Conservation (phyloP, 495 filamentous ascomycete genomes). For the Neurospora sp. region DNA sequence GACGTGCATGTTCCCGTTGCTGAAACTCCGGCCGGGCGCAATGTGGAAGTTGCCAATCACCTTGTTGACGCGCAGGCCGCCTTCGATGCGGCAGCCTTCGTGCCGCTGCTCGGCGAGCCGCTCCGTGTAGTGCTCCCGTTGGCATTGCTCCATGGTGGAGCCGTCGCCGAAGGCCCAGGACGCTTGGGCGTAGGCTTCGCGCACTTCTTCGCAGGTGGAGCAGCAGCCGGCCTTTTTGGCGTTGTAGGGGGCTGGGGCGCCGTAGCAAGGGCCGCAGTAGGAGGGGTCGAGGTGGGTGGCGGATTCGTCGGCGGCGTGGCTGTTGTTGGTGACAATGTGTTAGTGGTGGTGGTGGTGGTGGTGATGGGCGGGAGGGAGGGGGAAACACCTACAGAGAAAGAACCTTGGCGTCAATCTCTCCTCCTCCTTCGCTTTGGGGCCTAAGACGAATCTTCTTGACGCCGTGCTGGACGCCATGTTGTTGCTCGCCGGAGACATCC, state of each 20-base stretch:
- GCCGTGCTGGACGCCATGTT: constrained; percentile 85
- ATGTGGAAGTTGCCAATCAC: constrained; percentile 99
- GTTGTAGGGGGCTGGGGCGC: constrained; percentile 58
- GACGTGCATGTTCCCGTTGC: constrained; percentile 86
- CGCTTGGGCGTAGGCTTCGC: constrained; percentile 79
- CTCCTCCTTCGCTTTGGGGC: constrained; percentile 60
- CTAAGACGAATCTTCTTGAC: constrained; percentile 78
- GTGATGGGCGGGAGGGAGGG: not conserved
- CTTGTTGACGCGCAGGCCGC: constrained; percentile 89
- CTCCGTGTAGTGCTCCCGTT: constrained; percentile 85
- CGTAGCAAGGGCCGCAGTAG: constrained; percentile 93
- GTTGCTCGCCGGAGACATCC: constrained; percentile 96
- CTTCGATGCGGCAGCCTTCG: constrained; percentile 93
- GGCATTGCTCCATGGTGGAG: constrained; percentile 89
- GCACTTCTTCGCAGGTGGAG: constrained; percentile 92
- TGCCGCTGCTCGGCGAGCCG: constrained; percentile 73
- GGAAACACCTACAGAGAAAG: constrained; percentile 58
- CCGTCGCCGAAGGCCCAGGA: constrained; percentile 92
- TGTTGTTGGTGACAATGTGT: constrained; percentile 17
- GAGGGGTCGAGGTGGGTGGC: constrained; percentile 78
- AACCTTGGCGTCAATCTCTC: constrained; percentile 62
- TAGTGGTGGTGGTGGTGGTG: not conserved
- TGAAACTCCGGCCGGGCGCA: constrained; percentile 77
- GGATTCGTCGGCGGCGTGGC: constrained; percentile 47
- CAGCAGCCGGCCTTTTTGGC: constrained; percentile 77